Conservation (phyloP, 768 basidiomycete genomes). For the Lactarius hatsudake region DNA sequence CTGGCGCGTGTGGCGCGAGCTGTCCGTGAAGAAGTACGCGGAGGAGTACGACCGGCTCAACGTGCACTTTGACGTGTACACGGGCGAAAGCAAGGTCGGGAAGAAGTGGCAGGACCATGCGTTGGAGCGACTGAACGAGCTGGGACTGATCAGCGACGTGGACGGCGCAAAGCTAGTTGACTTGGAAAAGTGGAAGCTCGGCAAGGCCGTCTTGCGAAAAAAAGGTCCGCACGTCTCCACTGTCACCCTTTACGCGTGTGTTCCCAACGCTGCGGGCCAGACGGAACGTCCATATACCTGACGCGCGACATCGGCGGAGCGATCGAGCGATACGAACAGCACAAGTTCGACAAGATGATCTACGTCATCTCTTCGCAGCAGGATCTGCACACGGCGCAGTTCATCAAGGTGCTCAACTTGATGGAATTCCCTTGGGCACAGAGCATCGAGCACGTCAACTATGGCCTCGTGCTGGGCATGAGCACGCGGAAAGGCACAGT, state of each 20-base stretch:
- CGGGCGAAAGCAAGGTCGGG: conserved; percentile 82
- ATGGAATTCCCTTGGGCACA: conserved; percentile 90
- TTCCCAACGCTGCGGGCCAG: conserved; percentile 39
- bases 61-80: conserved; percentile 88
- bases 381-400: conserved; percentile 83
- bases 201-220: conserved; percentile 87
- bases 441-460: conserved; percentile 83
- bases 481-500: conserved; percentile 90
- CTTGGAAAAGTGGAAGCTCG: conserved; percentile 85
- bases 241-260: background rate
- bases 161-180: conserved; percentile 87
- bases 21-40: conserved; percentile 87
- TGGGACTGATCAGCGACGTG: conserved; percentile 71
- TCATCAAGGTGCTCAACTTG: conserved; percentile 89
- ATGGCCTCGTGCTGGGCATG: conserved; percentile 93
- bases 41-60: conserved; percentile 88
- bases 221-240: conserved; percentile 49
- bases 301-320: conserved; percentile 95
- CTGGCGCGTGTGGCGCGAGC: conserved; percentile 91
- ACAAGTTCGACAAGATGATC: conserved; percentile 90
- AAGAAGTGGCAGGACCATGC: conserved; percentile 72
- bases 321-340: conserved; percentile 87
- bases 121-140: conserved; percentile 60
- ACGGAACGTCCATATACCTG: conserved; percentile 91
- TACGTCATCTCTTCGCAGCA: conserved; percentile 89